phyloP scores from a whole-genome alignment of 2,329 filamentous ascomycete genomes.

The Niveomyces coronatus region DNA sequence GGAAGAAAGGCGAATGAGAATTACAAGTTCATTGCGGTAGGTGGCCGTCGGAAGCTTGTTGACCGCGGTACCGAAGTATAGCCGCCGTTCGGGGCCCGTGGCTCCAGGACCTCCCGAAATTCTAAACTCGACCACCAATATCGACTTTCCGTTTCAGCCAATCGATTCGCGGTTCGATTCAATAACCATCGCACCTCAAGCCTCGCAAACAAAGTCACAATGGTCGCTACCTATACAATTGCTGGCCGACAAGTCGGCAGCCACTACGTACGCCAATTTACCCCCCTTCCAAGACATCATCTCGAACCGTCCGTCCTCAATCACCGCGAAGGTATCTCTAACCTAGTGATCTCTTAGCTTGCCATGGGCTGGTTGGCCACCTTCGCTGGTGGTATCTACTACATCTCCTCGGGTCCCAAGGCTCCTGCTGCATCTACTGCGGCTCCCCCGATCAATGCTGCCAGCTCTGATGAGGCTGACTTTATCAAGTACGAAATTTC shows the following conservation, averaged over 20 bases:
- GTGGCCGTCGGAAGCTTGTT: slow-evolving; percentile 1
- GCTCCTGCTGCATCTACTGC: slow-evolving; percentile 29
- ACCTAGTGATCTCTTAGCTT: slow-evolving; percentile 32
- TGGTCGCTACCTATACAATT: slow-evolving; percentile 40
- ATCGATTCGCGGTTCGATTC: slow-evolving; percentile 13
- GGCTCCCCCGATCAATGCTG: slow-evolving; percentile 50
- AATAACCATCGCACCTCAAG: slow-evolving; percentile 20
- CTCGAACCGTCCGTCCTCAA: neutral
- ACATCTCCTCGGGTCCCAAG: slow-evolving; percentile 34
- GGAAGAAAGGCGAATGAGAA: neutral
- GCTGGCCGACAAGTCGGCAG: slow-evolving; percentile 50
- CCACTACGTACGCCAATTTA: slow-evolving; percentile 44
- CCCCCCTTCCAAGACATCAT: slow-evolving; percentile 7
- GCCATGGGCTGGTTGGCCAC: slow-evolving; percentile 45
- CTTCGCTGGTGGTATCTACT: slow-evolving; percentile 39
- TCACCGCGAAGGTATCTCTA: slow-evolving; percentile 13
- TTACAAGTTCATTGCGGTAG: neutral
- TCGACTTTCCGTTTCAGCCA: slow-evolving; percentile 7
- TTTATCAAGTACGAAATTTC: slow-evolving; percentile 48
- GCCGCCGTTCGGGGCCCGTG: slow-evolving; percentile 17
- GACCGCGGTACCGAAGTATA: slow-evolving; percentile 6
- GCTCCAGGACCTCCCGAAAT: slow-evolving; percentile 20
- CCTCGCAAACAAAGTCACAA: slow-evolving; percentile 13
- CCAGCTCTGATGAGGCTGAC: slow-evolving; percentile 51
- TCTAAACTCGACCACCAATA: slow-evolving; percentile 9